Evolutionary conservation across 192 early-diverging fungal species (phyloP), one percentile per base, ranked within the genome.

Genomic region (Linnemannia hyalina): DNA sequence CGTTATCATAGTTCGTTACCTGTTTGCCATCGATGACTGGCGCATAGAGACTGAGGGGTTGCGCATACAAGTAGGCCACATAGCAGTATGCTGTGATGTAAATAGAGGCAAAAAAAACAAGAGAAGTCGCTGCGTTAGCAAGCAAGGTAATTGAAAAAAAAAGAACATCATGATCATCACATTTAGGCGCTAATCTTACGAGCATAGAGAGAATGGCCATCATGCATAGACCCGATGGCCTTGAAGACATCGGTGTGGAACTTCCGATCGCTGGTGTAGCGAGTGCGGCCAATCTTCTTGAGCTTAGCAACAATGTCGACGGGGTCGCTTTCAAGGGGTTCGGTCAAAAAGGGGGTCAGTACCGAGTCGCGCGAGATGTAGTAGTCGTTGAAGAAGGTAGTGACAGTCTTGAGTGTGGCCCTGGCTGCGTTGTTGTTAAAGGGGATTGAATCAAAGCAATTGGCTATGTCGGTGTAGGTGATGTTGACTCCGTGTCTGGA

Each of bases 21-120:
- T 83, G 82, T 3, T 16, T 54, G 26, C 73, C 77, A 22, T 83
- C 29, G 49, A 73, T 26, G 36, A 78, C 77, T 16, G 82, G 82
- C 0, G 82, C 76, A 69, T 83, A 78, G 18, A 83, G 65, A 32
- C 23, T 20, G 7, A 78, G 7, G 20, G 77, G 73, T 36, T 83
- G 82, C 41, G 13, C 36, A 60, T 78, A 83, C 20, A 55, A 2
- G 68, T 35, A 35, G 35, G 35, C 35, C 35, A 35, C 35, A 35
- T 35, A 35, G 35, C 35, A 35, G 35, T 35, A 35, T 35, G 35
- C 35, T 35, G 1, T 35, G 35, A 35, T 35, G 35, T 35, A 35
- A 35, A 35, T 35, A 35, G 35, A 35, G 35, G 35, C 35, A 35
- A 35, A 35, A 35, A 3, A 63, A 42, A 5, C 10, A 63, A 63